Percentiles rank a stretch among this genome's conserved stretches.
Conservation (phyloP, 208 protist genomes). For the Trypanosoma melophagium region DNA sequence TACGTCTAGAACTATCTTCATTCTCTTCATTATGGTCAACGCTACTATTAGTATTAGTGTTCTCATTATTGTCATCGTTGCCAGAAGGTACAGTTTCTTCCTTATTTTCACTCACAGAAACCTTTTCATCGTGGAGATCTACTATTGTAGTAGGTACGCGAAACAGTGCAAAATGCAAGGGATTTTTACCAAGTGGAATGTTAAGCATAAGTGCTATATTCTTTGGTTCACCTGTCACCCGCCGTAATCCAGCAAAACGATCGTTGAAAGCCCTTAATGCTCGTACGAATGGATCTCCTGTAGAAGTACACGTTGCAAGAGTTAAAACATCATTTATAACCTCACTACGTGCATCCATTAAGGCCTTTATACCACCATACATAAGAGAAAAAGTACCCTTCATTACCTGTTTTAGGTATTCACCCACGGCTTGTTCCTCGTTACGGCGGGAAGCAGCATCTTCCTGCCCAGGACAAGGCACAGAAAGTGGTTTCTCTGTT, state of each 20-base stretch:
- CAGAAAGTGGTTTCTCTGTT: conserved; percentile 17
- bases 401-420: conserved; percentile 31
- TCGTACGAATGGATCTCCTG: conserved; percentile 24
- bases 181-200: conserved; percentile 16
- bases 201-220: conserved; percentile 32
- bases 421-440: conserved; percentile 19
- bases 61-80: not conserved
- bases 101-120: not conserved
- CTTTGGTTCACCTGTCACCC: conserved; percentile 12
- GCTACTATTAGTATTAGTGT: not conserved
- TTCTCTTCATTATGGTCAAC: not conserved
- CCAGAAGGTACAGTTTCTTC: not conserved
- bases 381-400: conserved; percentile 34
- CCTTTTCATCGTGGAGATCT: not conserved
- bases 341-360: conserved; percentile 36
- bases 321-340: conserved; percentile 32
- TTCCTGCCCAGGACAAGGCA: conserved; percentile 28
- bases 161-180: conserved; percentile 23
- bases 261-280: conserved; percentile 19
- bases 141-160: conserved; percentile 13
- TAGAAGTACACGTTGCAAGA: conserved; percentile 24
- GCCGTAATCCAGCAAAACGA: conserved; percentile 16
- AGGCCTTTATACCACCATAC: conserved; percentile 31
- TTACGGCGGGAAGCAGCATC: conserved; percentile 4
- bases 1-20: not conserved